Conservation (phyloP, 805 yeast species). For the Ogataea paraovalis region DNA sequence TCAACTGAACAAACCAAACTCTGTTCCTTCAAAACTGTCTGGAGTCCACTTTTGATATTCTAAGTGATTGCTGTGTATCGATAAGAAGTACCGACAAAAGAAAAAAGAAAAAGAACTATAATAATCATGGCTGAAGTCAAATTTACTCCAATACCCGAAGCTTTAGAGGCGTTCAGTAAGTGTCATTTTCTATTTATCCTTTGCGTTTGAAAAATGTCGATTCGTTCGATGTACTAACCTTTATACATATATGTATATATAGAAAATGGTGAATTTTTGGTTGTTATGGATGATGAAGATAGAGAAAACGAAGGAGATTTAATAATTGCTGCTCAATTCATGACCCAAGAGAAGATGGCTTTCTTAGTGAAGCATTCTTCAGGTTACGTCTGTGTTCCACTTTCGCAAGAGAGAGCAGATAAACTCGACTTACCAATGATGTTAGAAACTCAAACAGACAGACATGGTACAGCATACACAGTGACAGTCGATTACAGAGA, state of each 20-base stretch:
- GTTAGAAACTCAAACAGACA: conserved; percentile 62
- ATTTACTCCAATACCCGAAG: conserved; percentile 62
- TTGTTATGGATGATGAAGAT: conserved; percentile 95
- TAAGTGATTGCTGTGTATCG: too few species aligned
- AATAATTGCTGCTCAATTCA: conserved; percentile 82
- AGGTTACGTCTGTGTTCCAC: conserved; percentile 93
- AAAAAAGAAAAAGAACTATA: background rate
- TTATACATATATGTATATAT: background rate
- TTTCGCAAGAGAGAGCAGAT: conserved; percentile 75
- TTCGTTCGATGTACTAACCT: background rate
- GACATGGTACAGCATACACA: conserved; percentile 97
- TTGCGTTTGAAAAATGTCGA: background rate
- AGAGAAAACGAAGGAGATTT: conserved; percentile 98
- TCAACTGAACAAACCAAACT: background rate
- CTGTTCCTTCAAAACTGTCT: too few species aligned
- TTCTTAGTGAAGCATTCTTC: conserved; percentile 82
- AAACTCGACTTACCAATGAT: conserved; percentile 73
- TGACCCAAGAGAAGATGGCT: conserved; percentile 87
- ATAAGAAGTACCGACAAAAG: too few species aligned
- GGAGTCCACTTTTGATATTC: too few species aligned
- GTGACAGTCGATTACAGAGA: conserved; percentile 81
- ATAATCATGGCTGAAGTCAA: conserved; percentile 1
- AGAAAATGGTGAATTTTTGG: conserved; percentile 73
- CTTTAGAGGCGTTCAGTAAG: conserved; percentile 62
- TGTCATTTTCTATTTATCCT: conserved; percentile 6